Percentiles rank a stretch among this genome's conserved stretches.
These are phyloP conservation scores for Microbotryum intermedium DNA, from an alignment of 1,284 basidiomycete species.

Conservation along the genomic window DNA sequence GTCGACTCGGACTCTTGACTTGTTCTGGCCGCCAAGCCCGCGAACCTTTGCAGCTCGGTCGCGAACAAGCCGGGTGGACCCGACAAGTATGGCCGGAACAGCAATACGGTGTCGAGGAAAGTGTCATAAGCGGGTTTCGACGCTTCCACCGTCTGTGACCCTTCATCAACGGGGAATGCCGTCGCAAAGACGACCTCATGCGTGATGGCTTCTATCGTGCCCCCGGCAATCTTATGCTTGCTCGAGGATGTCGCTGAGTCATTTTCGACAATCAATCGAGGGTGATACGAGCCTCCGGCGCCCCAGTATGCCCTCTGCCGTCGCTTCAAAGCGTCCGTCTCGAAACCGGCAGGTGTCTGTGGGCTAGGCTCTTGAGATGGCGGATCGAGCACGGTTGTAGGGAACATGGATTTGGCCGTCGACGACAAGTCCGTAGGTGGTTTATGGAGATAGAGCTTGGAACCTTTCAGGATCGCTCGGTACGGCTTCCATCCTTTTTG, in stretches of 20 bases:
- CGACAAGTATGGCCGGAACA: constrained; percentile 52
- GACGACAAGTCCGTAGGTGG: constrained; percentile 49
- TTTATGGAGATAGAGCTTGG: constrained; percentile 73
- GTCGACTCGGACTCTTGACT: neutral
- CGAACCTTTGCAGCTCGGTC: constrained; percentile 55
- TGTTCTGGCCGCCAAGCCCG: neutral
- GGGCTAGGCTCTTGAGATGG: neutral
- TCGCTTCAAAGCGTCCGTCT: constrained; percentile 6
- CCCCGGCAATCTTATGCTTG: constrained; percentile 43
- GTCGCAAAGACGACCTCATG: constrained; percentile 61
- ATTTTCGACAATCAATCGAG: constrained; percentile 49
- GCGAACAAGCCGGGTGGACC: constrained; percentile 52
- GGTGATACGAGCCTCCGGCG: constrained; percentile 51
- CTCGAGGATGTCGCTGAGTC: constrained; percentile 32
- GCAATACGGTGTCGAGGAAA: constrained; percentile 53
- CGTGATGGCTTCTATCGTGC: constrained; percentile 62
- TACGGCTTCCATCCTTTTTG: constrained; percentile 70
- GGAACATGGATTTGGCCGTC: constrained; percentile 59
- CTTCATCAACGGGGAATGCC: neutral
- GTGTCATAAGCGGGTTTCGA: constrained; percentile 46
- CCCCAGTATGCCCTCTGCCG: constrained; percentile 62
- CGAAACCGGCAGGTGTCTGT: neutral
- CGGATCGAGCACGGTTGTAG: constrained; percentile 49
- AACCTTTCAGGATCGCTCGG: constrained; percentile 67
- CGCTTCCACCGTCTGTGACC: neutral